Evolutionary conservation across 1,284 basidiomycete genomes (phyloP).

Genomic region (Tilletia setariae): DNA sequence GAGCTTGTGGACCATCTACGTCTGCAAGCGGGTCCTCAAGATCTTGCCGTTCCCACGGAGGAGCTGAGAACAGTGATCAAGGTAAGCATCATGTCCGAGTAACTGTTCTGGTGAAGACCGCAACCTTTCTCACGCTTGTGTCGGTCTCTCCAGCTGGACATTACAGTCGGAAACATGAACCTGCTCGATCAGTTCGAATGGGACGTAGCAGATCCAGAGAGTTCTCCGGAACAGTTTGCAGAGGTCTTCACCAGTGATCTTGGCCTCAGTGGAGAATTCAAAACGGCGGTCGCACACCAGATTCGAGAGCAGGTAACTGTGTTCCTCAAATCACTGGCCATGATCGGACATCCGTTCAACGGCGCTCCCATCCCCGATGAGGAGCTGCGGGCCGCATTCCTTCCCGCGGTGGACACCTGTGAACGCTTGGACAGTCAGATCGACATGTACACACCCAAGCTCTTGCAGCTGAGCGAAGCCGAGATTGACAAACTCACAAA

Average conservation of each 20-base stretch:
- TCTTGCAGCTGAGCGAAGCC: constrained; percentile 81
- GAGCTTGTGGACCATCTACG: too few relatives aligned
- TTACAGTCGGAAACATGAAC: constrained; percentile 90
- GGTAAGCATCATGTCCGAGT: too few relatives aligned
- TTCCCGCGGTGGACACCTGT: constrained; percentile 61
- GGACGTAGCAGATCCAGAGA: constrained; percentile 77
- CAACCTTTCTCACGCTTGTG: too few relatives aligned
- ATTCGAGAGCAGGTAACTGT: constrained; percentile 93
- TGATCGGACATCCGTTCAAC: constrained; percentile 81
- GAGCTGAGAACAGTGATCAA: constrained; percentile 15
- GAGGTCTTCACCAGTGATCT: constrained; percentile 81
- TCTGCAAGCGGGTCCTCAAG: too few relatives aligned
- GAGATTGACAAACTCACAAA: constrained; percentile 82
- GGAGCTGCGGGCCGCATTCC: constrained; percentile 82
- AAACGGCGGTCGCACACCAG: constrained; percentile 88
- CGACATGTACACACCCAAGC: constrained; percentile 73
- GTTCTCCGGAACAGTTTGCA: constrained; percentile 89
- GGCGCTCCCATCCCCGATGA: constrained; percentile 79
- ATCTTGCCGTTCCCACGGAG: too few relatives aligned
- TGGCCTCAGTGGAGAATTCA: constrained; percentile 79
- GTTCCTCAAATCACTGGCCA: constrained; percentile 86
- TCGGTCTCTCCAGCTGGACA: constrained; percentile 90
- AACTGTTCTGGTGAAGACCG: too few relatives aligned
- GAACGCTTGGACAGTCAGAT: constrained; percentile 65
- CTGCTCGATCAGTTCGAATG: constrained; percentile 97